Percentiles rank a stretch among this genome's conserved stretches.
Evolutionary conservation across 2,329 filamentous ascomycete genomes (phyloP).

Genomic region (Penicillium hesseltinei): DNA sequence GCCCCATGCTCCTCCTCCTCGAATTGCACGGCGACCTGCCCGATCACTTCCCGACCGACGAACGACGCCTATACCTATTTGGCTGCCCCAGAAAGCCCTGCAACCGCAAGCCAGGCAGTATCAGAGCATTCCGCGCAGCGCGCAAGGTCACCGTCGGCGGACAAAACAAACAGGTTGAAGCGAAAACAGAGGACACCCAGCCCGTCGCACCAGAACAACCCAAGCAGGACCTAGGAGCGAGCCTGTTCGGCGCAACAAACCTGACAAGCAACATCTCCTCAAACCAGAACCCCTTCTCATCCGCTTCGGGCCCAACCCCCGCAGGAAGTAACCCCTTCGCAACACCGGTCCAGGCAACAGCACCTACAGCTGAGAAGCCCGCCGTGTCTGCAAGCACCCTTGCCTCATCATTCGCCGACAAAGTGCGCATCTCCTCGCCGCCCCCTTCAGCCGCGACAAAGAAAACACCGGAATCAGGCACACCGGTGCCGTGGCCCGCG

Average conservation of each 20-base stretch:
- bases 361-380: slow-evolving; percentile 33
- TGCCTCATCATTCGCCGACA: slow-evolving; percentile 72
- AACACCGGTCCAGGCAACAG: slow-evolving; percentile 42
- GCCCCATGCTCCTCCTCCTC: slow-evolving; percentile 77
- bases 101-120: slow-evolving; percentile 75
- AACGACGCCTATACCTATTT: slow-evolving; percentile 84
- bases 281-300: slow-evolving; percentile 56
- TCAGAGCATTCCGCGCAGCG: slow-evolving; percentile 71
- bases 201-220: slow-evolving; percentile 20
- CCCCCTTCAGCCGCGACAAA: slow-evolving; percentile 29
- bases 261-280: slow-evolving; percentile 38
- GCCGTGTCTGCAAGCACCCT: slow-evolving; percentile 59
- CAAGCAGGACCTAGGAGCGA: slow-evolving; percentile 49
- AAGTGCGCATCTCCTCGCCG: slow-evolving; percentile 51
- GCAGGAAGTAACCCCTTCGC: slow-evolving; percentile 60
- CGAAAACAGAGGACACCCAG: slow-evolving; percentile 23
- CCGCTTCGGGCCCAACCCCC: slow-evolving; percentile 33
- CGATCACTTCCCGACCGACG: slow-evolving; percentile 79
- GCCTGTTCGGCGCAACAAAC: slow-evolving; percentile 59
- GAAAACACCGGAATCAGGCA: slow-evolving; percentile 41
- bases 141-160: slow-evolving; percentile 46
- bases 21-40: slow-evolving; percentile 91
- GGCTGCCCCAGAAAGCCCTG: slow-evolving; percentile 76
- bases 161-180: slow-evolving; percentile 18
- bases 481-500: slow-evolving; percentile 76